Base-by-base conservation (phyloP, 495 filamentous ascomycete genomes). In the Aspergillus leporis region DNA sequence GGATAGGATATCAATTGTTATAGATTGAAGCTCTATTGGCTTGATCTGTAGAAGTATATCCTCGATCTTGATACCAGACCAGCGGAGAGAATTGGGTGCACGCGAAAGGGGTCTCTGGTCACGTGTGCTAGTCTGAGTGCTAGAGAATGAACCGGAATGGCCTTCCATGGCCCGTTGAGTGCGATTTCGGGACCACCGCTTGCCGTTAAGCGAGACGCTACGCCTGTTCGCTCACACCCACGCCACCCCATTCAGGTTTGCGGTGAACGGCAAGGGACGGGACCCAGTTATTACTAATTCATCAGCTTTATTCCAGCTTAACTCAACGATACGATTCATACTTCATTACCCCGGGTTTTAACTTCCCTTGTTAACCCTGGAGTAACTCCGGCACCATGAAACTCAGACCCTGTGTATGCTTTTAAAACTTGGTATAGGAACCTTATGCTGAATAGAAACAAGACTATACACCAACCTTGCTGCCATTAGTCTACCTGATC, bases 61-160 rank as follows among this genome's bases (percentile, higher is more conserved):
- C 22, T 16, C 7, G 51, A 41, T 50, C 30, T 40, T 55, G 51
- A 48, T 47, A 54, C 25, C 31, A 48, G 47, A 61, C 58, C 60
- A 63, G 36, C 62, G 63, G 60, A 40, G 49, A 48, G 43, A 22
- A 66, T 63, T 75, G 72, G 66, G 72, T 75, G 72, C 53, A 34
- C 56, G 70, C 72, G 70, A 70, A 60, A 71, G 66, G 64, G 64
- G 68, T 60, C 51, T 34, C 25, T 21, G 5, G 58, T 61, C 40
- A 55, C 56, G 61, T 61, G 53, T 22, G 49, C 48, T 70, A 71
- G 69, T 50, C 32, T 72, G 69, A 63, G 72, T 73, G 69, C 70
- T 66, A 70, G 66, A 70, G 64, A 75, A 74, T 71, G 67, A 70
- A 57, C 67, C 69, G 71, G 68, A 62, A 62, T 41, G 22, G 49